Conservation (phyloP, 768 basidiomycete genomes). For the Boletus subcaerulescens region DNA sequence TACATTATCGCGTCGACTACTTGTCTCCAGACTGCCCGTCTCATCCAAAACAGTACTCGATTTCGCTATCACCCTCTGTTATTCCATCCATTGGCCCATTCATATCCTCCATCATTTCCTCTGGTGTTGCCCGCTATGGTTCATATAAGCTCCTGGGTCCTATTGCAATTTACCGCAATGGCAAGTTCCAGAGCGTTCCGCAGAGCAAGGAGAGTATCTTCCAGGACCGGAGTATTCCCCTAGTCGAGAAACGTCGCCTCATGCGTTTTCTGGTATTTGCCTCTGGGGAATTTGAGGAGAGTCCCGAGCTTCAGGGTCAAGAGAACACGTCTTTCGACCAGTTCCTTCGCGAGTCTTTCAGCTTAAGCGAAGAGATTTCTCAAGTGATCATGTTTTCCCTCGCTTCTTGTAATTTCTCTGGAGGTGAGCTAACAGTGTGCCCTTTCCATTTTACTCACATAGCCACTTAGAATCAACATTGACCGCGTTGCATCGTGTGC, state of each 20-base stretch:
- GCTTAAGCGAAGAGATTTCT: conserved; percentile 54
- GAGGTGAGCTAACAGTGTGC: conserved; percentile 43
- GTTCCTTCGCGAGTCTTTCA: conserved; percentile 65
- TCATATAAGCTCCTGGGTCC: conserved; percentile 81
- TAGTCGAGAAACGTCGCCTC: conserved; percentile 84
- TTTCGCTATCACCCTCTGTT: conserved; percentile 81
- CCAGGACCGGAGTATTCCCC: conserved; percentile 70
- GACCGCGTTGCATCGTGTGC: conserved; percentile 65
- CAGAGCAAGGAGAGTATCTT: conserved; percentile 92
- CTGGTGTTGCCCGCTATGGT: conserved; percentile 89
- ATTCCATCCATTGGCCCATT: conserved; percentile 77
- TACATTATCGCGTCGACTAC: conserved; percentile 33
- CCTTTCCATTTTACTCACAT: conserved; percentile 3
- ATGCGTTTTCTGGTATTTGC: conserved; percentile 92
- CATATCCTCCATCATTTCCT: conserved; percentile 74
- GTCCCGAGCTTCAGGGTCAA: conserved; percentile 55
- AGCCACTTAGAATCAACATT: conserved; percentile 56
- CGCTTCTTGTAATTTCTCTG: conserved; percentile 59
- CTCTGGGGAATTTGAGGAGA: conserved; percentile 67
- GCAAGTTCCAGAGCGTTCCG: conserved; percentile 63
- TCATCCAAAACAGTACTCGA: conserved; percentile 72
- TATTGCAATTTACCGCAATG: conserved; percentile 56
- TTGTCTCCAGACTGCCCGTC: conserved; percentile 43
- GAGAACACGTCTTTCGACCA: conserved; percentile 54
- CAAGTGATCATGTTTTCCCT: conserved; percentile 73